Base-by-base conservation (phyloP, 2,329 filamentous ascomycete species). In the Alternaria brassicicola region DNA sequence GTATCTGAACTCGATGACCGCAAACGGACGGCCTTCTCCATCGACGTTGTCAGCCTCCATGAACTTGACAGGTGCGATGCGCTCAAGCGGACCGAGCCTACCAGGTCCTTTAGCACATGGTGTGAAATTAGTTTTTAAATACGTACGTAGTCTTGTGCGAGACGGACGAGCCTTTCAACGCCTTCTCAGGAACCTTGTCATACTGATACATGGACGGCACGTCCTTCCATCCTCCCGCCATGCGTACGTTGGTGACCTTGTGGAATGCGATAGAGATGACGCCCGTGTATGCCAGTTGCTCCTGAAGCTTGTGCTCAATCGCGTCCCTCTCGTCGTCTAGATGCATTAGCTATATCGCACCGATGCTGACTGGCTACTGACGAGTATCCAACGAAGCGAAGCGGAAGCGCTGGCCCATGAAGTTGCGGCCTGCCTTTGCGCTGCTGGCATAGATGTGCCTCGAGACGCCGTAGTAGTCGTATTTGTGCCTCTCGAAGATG, bases 1-100 rank as follows among this genome's bases (percentile, higher is more conserved):
- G 30, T 68, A 68, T 8, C 60, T 56, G 52, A 67, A 67, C 19
- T 47, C 39, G 41, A 65, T 61, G 3, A 52, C 58, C 12, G 54
- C 64, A n/a, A 67, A 65, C 2, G 62, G 55, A 6, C 48, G 23
- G 3, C 52, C 31, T 19, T 21, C 36, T 3, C 28, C 31, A 21
- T 52, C 39, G 19, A 64, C 48, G 17, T 52, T 30, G 19, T 59
- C 43, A 5, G 35, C 49, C 5, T 51, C 31, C 25, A 55, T 36
- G 36, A 50, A 52, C 5, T 33, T 56, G 7, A 54, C 43, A 17
- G 43, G 52, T 15, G 52, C 53, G 25, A 43, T 50, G 31, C 41
- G 48, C 35, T 54, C 28, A 6, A 31, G 36, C 3, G 35, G 35
- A 10, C 46, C 55, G 3, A 61, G 50, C 3, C 58, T 61, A 9